Evolutionary conservation across 176 grass and related monocot species (phyloP).

Genomic region (Bromus sterilis): DNA sequence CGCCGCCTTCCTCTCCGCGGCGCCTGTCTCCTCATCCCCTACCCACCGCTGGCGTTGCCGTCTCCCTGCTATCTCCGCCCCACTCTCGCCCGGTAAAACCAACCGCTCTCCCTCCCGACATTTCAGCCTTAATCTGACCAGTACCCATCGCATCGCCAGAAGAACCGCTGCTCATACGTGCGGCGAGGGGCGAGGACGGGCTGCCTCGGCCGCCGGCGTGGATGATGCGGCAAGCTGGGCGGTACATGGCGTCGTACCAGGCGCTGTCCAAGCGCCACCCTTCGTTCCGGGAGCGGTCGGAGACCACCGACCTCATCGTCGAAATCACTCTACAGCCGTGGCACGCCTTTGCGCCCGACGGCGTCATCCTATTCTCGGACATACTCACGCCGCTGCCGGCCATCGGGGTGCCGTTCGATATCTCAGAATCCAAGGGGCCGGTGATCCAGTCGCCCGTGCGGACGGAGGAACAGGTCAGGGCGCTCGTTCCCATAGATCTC

Average conservation of each 20-base stretch:
- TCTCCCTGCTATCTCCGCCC: background rate
- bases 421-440: constrained; percentile 75
- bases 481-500: constrained; percentile 63
- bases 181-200: constrained; percentile 59
- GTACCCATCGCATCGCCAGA: constrained; percentile 25
- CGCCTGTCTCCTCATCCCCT: background rate
- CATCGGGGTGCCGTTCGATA: constrained; percentile 94
- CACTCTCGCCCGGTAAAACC: constrained; percentile 31
- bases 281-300: constrained; percentile 84
- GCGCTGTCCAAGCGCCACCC: constrained; percentile 79
- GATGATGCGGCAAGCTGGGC: constrained; percentile 98
- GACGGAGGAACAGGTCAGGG: constrained; percentile 55
- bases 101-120: background rate
- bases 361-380: constrained; percentile 95
- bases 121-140: constrained; percentile 17
- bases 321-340: constrained; percentile 91
- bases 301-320: constrained; percentile 83
- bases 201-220: constrained; percentile 77
- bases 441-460: constrained; percentile 64
- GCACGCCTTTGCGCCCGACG: constrained; percentile 76
- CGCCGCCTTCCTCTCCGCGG: constrained; percentile 12
- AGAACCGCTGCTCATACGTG: constrained; percentile 73
- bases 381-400: constrained; percentile 90
- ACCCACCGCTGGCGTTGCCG: background rate
- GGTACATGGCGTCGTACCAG: constrained; percentile 90